phyloP scores from a whole-genome alignment of 2,329 filamentous ascomycete species.

The Penicillium polonicum region DNA sequence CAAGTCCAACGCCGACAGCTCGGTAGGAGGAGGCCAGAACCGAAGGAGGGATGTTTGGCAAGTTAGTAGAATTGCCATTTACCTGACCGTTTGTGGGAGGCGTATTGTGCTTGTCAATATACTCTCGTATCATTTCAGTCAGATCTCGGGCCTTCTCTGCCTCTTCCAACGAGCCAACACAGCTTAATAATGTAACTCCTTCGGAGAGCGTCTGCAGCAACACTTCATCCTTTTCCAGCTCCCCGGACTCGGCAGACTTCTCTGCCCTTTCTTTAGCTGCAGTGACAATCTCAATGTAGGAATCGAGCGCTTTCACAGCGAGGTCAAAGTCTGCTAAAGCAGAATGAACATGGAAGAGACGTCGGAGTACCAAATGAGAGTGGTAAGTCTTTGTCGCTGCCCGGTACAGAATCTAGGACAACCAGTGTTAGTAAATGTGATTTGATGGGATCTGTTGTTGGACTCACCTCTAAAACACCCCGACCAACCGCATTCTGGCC shows the following conservation, averaged over 20 bases:
- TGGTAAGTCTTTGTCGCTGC: constrained; percentile 93
- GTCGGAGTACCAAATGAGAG: constrained; percentile 81
- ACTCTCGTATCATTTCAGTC: constrained; percentile 68
- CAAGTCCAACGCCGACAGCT: constrained; percentile 79
- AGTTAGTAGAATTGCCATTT: constrained; percentile 20
- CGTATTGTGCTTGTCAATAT: constrained; percentile 63
- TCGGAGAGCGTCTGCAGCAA: constrained; percentile 76
- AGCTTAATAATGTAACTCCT: constrained; percentile 76
- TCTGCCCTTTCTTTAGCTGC: constrained; percentile 80
- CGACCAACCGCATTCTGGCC: constrained; percentile 74
- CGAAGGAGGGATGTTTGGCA: constrained; percentile 53
- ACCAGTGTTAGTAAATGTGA: constrained; percentile 16
- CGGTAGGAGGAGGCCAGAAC: constrained; percentile 73
- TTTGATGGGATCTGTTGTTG: neutral
- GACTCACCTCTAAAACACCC: constrained; percentile 66
- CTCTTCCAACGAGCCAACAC: constrained; percentile 71
- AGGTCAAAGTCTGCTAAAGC: constrained; percentile 88
- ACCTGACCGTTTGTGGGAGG: constrained; percentile 24
- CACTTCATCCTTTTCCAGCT: constrained; percentile 75
- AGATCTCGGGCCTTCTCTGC: constrained; percentile 77
- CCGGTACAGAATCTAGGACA: constrained; percentile 71
- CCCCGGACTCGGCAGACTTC: constrained; percentile 62
- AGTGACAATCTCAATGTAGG: constrained; percentile 84
- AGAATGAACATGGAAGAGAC: constrained; percentile 84
- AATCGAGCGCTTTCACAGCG: constrained; percentile 85